These are phyloP conservation scores for Dipodascopsis uninucleata DNA, from an alignment of 805 yeast species.

Conservation along the genomic window DNA sequence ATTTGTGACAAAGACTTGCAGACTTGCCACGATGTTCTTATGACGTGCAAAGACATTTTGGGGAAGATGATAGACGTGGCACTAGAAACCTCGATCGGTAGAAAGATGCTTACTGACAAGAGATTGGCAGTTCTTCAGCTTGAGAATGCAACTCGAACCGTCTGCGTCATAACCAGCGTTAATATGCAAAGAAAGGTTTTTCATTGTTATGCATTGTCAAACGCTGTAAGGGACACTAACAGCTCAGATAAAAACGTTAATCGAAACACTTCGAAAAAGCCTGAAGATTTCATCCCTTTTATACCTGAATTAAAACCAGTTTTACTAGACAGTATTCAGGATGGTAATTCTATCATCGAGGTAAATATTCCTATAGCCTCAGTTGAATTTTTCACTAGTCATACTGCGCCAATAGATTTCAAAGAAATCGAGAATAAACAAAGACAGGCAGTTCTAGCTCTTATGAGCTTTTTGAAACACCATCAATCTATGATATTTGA, in stretches of 20 bases:
- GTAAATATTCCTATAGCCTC: constrained; percentile 42
- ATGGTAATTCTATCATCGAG: constrained; percentile 14
- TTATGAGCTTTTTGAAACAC: constrained; percentile 8
- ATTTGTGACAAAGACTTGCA: constrained; percentile 45
- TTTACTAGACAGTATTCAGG: constrained; percentile 2
- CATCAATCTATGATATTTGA: constrained; percentile 35
- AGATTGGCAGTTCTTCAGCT: constrained; percentile 25
- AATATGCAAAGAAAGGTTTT: constrained; percentile 9
- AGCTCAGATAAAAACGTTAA: not conserved
- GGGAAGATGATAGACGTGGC: constrained; percentile 47
- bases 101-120: constrained; percentile 42
- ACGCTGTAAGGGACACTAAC: not conserved
- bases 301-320: constrained; percentile 12
- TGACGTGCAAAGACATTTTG: constrained; percentile 46
- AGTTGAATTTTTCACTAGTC: constrained; percentile 46
- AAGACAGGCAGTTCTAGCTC: constrained; percentile 3
- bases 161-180: constrained; percentile 19
- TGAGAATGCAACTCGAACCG: constrained; percentile 21
- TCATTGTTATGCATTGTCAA: constrained; percentile 20
- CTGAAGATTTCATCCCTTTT: constrained; percentile 20
- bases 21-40: constrained; percentile 44
- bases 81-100: constrained; percentile 47
- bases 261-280: constrained; percentile 8
- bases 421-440: constrained; percentile 7
- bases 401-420: constrained; percentile 26